Evolutionary conservation across 768 basidiomycete genomes (phyloP).

Genomic region (Sistotremastrum suecicum): DNA sequence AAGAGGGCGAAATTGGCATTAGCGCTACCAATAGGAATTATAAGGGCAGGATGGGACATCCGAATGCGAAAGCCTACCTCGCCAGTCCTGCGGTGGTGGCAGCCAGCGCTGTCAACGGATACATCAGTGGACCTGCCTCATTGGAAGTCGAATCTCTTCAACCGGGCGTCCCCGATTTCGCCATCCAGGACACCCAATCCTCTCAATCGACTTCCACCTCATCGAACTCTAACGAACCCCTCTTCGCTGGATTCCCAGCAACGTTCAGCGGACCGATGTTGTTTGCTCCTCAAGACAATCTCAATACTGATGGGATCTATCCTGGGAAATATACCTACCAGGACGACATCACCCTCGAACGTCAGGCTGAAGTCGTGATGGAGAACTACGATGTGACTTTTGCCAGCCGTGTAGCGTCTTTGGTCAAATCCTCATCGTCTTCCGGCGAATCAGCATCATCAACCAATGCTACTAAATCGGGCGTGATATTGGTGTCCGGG

Average conservation of each 20-base stretch:
- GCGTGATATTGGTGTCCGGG: conserved; percentile 76
- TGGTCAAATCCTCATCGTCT: conserved; percentile 19
- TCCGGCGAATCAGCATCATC: conserved; percentile 8
- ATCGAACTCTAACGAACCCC: conserved; percentile 34
- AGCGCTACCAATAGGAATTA: conserved; percentile 98
- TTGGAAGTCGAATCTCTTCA: conserved; percentile 42
- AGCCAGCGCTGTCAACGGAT: conserved; percentile 85
- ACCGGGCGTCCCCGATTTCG: conserved; percentile 41
- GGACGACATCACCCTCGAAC: conserved; percentile 92
- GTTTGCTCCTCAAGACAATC: conserved; percentile 90
- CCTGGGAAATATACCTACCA: conserved; percentile 99
- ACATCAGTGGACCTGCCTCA: conserved; percentile 72
- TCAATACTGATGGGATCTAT: conserved; percentile 97
- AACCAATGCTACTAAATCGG: conserved; percentile 27
- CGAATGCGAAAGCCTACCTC: conserved; percentile 89
- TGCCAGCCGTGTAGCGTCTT: conserved; percentile 48
- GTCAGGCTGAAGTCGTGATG: conserved; percentile 95
- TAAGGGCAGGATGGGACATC: conserved; percentile 97
- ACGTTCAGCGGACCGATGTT: conserved; percentile 75
- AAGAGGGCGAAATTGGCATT: conserved; percentile 92
- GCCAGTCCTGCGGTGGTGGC: conserved; percentile 96
- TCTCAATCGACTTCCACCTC: conserved; percentile 17
- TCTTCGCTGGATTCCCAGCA: conserved; percentile 72
- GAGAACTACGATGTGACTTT: conserved; percentile 96
- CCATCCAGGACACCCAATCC: conserved; percentile 24